Conservation (phyloP, 1,139 yeast species). For the Suhomyces anneliseae region DNA sequence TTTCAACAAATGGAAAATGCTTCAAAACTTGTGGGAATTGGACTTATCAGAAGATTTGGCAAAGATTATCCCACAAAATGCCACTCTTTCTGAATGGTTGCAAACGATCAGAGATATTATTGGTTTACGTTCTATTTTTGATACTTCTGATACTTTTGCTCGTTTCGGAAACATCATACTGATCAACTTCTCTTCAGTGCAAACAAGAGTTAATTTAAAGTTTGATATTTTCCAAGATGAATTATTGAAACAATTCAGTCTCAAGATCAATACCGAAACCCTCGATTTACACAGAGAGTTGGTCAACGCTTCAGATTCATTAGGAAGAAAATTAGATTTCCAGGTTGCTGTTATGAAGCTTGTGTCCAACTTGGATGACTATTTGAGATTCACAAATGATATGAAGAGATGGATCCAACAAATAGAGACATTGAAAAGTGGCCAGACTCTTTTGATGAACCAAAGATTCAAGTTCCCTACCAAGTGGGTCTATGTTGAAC, state of each 20-base stretch:
- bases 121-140: conserved; percentile 50
- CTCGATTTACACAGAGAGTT: conserved; percentile 17
- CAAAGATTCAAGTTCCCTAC: conserved; percentile 50
- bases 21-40: conserved; percentile 62
- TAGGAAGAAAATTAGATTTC: conserved; percentile 23
- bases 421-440: conserved; percentile 28
- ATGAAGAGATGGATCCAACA: conserved; percentile 28
- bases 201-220: conserved; percentile 51
- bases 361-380: conserved; percentile 18
- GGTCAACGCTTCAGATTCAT: conserved; percentile 13
- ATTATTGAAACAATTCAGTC: conserved; percentile 46
- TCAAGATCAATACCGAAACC: conserved; percentile 24
- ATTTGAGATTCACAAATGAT: conserved; percentile 15
- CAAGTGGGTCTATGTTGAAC: conserved; percentile 66
- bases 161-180: conserved; percentile 42
- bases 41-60: conserved; percentile 24
- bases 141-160: conserved; percentile 39
- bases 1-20: conserved; percentile 51
- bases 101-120: conserved; percentile 45
- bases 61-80: conserved; percentile 23
- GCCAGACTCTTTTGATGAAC: conserved; percentile 48
- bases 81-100: conserved; percentile 49
- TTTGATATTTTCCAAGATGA: conserved; percentile 61
- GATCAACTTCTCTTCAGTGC: conserved; percentile 53
- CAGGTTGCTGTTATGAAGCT: conserved; percentile 17